phyloP scores from a whole-genome alignment of 371 early-diverging fungal species.

The Dichotomocladium elegans region DNA sequence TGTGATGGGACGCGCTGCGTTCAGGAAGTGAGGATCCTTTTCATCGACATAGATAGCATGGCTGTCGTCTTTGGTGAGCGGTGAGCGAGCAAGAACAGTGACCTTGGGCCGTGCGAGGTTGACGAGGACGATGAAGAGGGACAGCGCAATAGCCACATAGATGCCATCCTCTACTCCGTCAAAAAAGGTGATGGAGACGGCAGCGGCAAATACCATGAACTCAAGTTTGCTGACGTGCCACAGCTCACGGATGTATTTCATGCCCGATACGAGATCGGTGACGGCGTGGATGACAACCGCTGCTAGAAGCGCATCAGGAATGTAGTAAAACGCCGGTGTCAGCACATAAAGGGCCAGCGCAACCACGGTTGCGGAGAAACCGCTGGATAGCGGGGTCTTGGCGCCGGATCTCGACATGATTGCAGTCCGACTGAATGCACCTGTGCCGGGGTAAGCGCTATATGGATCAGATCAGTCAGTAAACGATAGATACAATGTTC shows the following conservation, averaged over 20 bases:
- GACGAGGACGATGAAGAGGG: slow-evolving; percentile 16
- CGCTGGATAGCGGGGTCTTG: slow-evolving; percentile 75
- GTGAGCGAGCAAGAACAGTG: slow-evolving; percentile 4
- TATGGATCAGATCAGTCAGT: background rate
- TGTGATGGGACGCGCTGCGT: slow-evolving; percentile 7
- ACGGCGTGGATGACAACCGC: slow-evolving; percentile 81
- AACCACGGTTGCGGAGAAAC: slow-evolving; percentile 72
- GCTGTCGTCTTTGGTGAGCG: no score
- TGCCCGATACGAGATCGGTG: slow-evolving; percentile 46
- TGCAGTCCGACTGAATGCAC: slow-evolving; percentile 87
- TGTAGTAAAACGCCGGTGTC: slow-evolving; percentile 82
- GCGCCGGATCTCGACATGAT: slow-evolving; percentile 79
- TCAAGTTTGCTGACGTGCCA: slow-evolving; percentile 44
- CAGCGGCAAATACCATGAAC: slow-evolving; percentile 39
- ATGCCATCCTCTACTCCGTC: slow-evolving; percentile 21
- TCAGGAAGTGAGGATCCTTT: slow-evolving; percentile 10
- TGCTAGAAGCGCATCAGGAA: slow-evolving; percentile 75
- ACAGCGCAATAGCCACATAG: slow-evolving; percentile 18
- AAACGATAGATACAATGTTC: background rate
- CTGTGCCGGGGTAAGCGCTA: slow-evolving; percentile 81
- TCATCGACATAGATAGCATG: slow-evolving; percentile 22
- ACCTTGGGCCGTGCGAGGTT: slow-evolving; percentile 17
- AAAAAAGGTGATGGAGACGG: slow-evolving; percentile 62
- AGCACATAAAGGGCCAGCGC: slow-evolving; percentile 74
- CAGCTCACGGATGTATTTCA: slow-evolving; percentile 19